A percentile compares a stretch with the other conserved stretches of the same genome.
phyloP scores from a whole-genome alignment of 192 early-diverging fungal genomes.

The Gigaspora rosea region DNA sequence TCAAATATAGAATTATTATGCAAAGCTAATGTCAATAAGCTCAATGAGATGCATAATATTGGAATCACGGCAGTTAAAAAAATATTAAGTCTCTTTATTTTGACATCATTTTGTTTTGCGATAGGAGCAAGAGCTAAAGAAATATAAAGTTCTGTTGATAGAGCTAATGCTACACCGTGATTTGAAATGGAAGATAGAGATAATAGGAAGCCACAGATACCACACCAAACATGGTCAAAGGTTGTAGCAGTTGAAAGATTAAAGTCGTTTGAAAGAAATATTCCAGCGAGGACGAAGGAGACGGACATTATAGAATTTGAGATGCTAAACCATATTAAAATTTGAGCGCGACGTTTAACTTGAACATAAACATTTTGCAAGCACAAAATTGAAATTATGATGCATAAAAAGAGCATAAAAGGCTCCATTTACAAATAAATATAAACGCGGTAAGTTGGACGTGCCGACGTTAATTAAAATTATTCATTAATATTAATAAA shows the following conservation, averaged over 20 bases:
- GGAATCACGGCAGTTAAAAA: neutral
- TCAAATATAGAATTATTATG: neutral
- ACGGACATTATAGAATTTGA: conserved; percentile 10
- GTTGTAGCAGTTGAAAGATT: neutral
- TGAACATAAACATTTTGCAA: conserved; percentile 30
- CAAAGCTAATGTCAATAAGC: neutral
- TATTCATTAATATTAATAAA: no score
- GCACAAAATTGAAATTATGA: conserved; percentile 11
- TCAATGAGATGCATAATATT: neutral
- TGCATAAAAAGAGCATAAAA: neutral
- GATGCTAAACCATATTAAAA: conserved; percentile 12
- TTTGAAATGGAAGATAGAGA: conserved; percentile 5
- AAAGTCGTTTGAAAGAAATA: conserved; percentile 3
- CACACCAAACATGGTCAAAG: neutral
- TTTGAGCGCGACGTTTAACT: conserved; percentile 16
- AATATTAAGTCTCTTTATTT: conserved; percentile 1
- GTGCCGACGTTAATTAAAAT: no score
- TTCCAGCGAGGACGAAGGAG: conserved; percentile 9
- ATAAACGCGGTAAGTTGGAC: no score
- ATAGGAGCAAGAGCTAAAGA: neutral
- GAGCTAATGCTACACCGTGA: neutral
- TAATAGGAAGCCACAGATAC: neutral
- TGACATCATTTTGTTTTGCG: neutral
- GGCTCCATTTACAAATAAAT: neutral
- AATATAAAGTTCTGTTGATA: conserved; percentile 18